phyloP scores from a whole-genome alignment of 495 filamentous ascomycete species.

The Astrocystis sublimbata region DNA sequence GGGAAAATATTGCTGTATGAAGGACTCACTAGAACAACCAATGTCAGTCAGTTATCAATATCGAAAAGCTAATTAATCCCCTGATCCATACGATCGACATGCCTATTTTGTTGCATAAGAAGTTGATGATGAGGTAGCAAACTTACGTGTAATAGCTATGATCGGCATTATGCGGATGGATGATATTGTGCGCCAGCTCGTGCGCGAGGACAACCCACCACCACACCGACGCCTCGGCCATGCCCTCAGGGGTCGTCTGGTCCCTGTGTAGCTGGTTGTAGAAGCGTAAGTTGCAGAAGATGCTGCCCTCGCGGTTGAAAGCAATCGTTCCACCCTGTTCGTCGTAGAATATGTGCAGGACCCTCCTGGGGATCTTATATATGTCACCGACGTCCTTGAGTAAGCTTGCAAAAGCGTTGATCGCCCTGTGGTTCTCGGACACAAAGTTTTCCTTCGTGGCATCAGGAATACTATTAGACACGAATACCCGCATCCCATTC shows the following conservation, averaged over 20 bases:
- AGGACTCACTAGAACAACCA: slow-evolving; percentile 45
- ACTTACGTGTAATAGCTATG: slow-evolving; percentile 86
- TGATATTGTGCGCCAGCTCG: slow-evolving; percentile 92
- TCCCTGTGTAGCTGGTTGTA: slow-evolving; percentile 75
- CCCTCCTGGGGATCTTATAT: slow-evolving; percentile 62
- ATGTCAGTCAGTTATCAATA: too few species aligned
- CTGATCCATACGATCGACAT: too few species aligned
- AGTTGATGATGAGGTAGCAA: too few species aligned
- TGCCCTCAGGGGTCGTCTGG: slow-evolving; percentile 41
- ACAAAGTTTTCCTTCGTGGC: slow-evolving; percentile 58
- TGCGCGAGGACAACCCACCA: slow-evolving; percentile 94
- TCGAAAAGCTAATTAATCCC: too few species aligned
- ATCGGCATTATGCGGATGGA: slow-evolving; percentile 72
- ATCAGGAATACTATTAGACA: slow-evolving; percentile 55
- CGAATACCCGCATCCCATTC: slow-evolving; percentile 71
- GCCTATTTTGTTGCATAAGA: too few species aligned
- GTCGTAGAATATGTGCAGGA: slow-evolving; percentile 86
- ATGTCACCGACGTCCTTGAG: slow-evolving; percentile 68
- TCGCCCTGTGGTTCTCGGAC: slow-evolving; percentile 56
- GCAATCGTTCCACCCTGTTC: slow-evolving; percentile 78
- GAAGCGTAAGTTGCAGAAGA: slow-evolving; percentile 93
- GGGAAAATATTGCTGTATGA: slow-evolving; percentile 51
- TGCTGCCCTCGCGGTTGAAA: slow-evolving; percentile 81
- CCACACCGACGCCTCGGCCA: slow-evolving; percentile 70
- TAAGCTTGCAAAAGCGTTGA: slow-evolving; percentile 70